phyloP scores from a whole-genome alignment of 2,329 filamentous ascomycete species.

The Coleophoma crateriformis region DNA sequence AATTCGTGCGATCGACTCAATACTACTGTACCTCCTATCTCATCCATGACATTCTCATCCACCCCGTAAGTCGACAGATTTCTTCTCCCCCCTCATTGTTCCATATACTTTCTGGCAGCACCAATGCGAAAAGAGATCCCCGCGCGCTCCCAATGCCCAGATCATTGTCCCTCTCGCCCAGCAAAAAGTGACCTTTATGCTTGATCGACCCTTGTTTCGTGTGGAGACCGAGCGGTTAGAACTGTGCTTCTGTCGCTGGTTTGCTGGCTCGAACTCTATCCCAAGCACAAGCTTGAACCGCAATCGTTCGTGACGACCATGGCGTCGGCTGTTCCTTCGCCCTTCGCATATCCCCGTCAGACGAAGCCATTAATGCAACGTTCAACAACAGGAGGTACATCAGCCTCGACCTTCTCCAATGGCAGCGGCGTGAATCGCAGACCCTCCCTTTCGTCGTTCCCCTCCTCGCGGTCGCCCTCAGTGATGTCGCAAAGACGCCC shows the following conservation, averaged over 20 bases:
- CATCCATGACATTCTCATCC: too few species aligned
- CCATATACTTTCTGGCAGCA: too few species aligned
- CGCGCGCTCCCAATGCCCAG: background rate
- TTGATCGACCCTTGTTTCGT: background rate
- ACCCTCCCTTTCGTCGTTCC: conserved; percentile 60
- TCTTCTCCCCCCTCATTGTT: too few species aligned
- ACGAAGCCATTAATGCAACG: conserved; percentile 15
- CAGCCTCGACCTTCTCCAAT: conserved; percentile 28
- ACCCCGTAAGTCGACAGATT: background rate
- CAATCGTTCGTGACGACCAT: conserved; percentile 1
- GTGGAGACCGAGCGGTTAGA: background rate
- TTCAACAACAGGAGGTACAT: conserved; percentile 18
- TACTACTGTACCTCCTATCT: too few species aligned
- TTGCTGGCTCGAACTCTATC: background rate
- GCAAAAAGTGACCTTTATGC: background rate
- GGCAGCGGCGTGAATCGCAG: conserved; percentile 32
- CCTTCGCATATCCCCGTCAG: conserved; percentile 7
- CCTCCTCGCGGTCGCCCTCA: conserved; percentile 51
- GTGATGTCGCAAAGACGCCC: conserved; percentile 49
- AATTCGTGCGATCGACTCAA: too few species aligned
- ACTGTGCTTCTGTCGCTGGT: background rate
- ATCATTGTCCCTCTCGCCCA: background rate
- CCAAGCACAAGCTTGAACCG: background rate
- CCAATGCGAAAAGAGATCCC: too few species aligned
- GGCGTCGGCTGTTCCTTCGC: conserved; percentile 9